Base-by-base conservation (phyloP, 179 eudicot genomes). In the Silene coronaria region DNA sequence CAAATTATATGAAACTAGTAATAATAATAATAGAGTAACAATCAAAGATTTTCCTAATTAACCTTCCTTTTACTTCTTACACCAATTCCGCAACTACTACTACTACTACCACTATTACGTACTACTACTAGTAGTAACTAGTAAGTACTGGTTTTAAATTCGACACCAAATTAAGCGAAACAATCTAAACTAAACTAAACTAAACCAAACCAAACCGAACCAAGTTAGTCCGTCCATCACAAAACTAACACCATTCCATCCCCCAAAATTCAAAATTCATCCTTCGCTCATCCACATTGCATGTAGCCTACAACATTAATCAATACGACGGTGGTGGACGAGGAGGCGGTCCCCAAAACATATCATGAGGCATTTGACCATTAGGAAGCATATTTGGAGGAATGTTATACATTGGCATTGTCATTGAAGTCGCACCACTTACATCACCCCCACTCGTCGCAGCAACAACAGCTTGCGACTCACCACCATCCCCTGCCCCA, bases 301-400 rank as follows among this genome's bases (percentile, higher is more conserved):
- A 59, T 59, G 26, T 42, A 8, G 42, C 5, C 9, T 34, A 34
- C 26, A 16, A 4, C 11, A 26, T 66, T 59, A 74, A 53, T 74
- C 66, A 74, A 53, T 74, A 81, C 0, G 79, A 80, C 42, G 89
- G 85, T 1, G 90, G 87, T 10, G 88, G 89, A 0, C 82, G 87
- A 63, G 88, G 87, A 21, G 88, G 85, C 59, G 86, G 62, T 71
- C 83, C 84, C 86, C 86, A 78, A 66, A 82, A 86, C 75, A 86
- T 73, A 64, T 89, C 89, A 75, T 67, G 80, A 53, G 84, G 80
- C 81, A 85, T 82, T 78, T 89, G 90, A 12, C 88, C 88, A 81
- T 89, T 86, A 0, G 83, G 83, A 2, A 86, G 38, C 65, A 87
- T 51, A 87, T 76, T 84, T 30, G 90, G 83, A 0, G 89, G 83